Evolutionary conservation across 805 yeast genomes (phyloP).

Genomic region (Starmerella stellata): DNA sequence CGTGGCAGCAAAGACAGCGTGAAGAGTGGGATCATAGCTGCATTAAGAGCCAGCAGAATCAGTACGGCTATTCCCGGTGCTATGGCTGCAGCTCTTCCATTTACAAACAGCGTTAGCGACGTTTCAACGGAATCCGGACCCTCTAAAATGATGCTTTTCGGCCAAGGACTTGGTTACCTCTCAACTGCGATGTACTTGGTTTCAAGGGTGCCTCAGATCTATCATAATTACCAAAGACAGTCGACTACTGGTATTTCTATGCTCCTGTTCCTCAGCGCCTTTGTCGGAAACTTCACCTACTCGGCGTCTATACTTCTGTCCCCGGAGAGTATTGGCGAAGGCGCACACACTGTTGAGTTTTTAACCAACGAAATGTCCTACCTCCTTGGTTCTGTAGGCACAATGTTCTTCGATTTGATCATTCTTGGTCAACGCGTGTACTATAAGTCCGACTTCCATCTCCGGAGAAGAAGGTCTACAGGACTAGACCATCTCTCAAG

Average conservation of each 20-base stretch:
- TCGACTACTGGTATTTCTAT: conserved; percentile 81
- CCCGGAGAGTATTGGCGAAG: conserved; percentile 30
- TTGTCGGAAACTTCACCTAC: conserved; percentile 61
- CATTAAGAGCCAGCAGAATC: background rate
- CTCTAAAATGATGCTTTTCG: conserved; percentile 19
- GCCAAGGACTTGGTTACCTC: conserved; percentile 49
- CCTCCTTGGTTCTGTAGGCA: conserved; percentile 70
- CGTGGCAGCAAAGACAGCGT: background rate
- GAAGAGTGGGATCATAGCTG: background rate
- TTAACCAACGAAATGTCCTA: conserved; percentile 60
- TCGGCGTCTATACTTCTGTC: conserved; percentile 51
- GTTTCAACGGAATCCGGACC: background rate
- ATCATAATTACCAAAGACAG: conserved; percentile 56
- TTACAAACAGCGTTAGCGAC: background rate
- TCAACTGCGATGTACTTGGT: conserved; percentile 59
- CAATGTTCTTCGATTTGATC: conserved; percentile 54
- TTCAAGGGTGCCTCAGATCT: conserved; percentile 70
- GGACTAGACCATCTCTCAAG: conserved; percentile 8
- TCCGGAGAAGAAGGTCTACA: conserved; percentile 9
- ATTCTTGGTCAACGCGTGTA: conserved; percentile 22
- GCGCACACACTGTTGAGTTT: conserved; percentile 28
- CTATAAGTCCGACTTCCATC: conserved; percentile 5
- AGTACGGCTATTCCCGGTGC: background rate
- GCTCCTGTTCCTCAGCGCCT: conserved; percentile 56
- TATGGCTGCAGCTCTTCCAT: conserved; percentile 2